Conservation (phyloP, 2,329 filamentous ascomycete genomes). For the Fusarium paranaense region DNA sequence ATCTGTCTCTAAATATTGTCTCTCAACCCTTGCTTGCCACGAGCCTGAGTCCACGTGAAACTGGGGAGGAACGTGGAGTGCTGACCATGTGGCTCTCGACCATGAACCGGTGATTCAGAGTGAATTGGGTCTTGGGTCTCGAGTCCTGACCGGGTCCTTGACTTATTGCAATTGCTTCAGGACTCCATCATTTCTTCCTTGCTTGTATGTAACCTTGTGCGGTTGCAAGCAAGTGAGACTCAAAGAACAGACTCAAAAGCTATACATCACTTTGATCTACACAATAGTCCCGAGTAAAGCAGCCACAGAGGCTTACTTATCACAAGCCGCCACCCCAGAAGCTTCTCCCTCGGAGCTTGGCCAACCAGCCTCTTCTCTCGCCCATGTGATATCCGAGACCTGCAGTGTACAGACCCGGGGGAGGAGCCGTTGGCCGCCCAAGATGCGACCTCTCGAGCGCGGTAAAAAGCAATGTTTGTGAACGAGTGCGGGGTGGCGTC, state of each 20-base stretch:
- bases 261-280: conserved; percentile 38
- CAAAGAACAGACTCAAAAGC: conserved; percentile 18
- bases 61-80: conserved; percentile 35
- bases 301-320: conserved; percentile 18
- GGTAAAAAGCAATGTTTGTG: conserved; percentile 34
- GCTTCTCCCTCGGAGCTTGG: neutral
- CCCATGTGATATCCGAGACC: conserved; percentile 45
- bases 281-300: conserved; percentile 28
- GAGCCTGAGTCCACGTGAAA: conserved; percentile 32
- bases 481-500: conserved; percentile 2
- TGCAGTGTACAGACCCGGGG: conserved; percentile 28
- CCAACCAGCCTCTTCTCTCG: conserved; percentile 3
- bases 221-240: conserved; percentile 16
- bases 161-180: conserved; percentile 1
- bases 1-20: conserved; percentile 12
- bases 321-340: neutral
- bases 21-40: conserved; percentile 26
- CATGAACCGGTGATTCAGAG: conserved; percentile 22
- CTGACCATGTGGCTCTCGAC: conserved; percentile 25
- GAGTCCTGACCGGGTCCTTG: neutral
- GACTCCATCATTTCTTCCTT: conserved; percentile 21
- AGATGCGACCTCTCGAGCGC: conserved; percentile 11
- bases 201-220: conserved; percentile 24
- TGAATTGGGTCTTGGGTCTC: conserved; percentile 15
- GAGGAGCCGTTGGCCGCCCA: conserved; percentile 5